These are phyloP conservation scores for Hypoxylon trugodes DNA, from an alignment of 495 filamentous ascomycete genomes.

Conservation along the genomic window DNA sequence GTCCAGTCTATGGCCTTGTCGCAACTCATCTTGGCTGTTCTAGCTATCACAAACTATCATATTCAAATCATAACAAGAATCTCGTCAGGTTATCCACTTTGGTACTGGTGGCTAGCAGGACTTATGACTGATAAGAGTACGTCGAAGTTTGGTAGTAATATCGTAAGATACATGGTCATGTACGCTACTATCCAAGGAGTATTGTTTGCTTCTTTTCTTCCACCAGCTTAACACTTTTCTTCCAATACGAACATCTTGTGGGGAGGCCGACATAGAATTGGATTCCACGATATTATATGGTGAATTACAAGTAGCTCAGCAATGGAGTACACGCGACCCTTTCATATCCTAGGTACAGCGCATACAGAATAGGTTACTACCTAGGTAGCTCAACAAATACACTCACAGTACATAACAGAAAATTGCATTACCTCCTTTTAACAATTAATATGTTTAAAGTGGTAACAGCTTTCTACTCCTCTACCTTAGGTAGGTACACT, in stretches of 20 bases:
- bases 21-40: slow-evolving; percentile 74
- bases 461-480: not conserved
- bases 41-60: slow-evolving; percentile 83
- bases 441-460: not conserved
- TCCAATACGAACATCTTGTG: not conserved
- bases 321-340: not conserved
- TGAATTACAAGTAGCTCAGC: not conserved
- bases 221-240: slow-evolving; percentile 69
- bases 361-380: no score
- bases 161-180: slow-evolving; percentile 70
- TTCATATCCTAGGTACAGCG: no score
- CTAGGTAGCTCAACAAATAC: not conserved
- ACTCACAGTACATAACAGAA: not conserved
- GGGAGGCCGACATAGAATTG: not conserved
- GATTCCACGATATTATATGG: not conserved
- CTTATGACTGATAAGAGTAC: slow-evolving; percentile 45
- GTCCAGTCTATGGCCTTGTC: slow-evolving; percentile 69
- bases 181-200: slow-evolving; percentile 84
- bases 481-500: no score
- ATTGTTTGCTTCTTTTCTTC: slow-evolving; percentile 91
- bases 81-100: slow-evolving; percentile 86
- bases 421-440: no score
- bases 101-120: slow-evolving; percentile 81
- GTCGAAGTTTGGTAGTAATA: slow-evolving; percentile 38
- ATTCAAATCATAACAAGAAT: slow-evolving; percentile 93